Conservation (phyloP, 192 early-diverging fungal genomes). For the Chytriomyces confervae region DNA sequence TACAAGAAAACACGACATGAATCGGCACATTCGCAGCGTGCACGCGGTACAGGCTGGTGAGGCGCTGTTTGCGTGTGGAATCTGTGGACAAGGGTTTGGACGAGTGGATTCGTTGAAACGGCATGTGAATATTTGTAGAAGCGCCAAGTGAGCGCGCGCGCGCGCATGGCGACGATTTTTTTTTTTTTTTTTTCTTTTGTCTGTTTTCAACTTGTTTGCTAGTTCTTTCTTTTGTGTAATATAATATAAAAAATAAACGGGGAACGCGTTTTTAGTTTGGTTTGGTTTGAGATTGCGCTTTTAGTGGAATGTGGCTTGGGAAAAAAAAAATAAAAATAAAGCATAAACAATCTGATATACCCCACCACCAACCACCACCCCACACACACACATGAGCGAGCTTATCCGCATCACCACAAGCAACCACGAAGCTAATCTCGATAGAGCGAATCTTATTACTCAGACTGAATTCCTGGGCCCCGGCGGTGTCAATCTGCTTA, state of each 20-base stretch:
- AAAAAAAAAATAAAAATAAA: too few species aligned
- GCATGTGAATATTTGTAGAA: slow-evolving; percentile 3
- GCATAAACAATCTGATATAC: too few species aligned
- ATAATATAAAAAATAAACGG: not conserved
- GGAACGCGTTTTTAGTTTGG: not conserved
- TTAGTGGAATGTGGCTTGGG: too few species aligned
- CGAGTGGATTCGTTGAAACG: slow-evolving; percentile 19
- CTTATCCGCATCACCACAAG: too few species aligned
- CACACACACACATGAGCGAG: too few species aligned
- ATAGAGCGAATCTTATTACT: too few species aligned
- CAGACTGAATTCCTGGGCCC: too few species aligned
- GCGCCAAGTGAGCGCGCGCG: not conserved
- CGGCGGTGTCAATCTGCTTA: too few species aligned
- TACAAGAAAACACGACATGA: slow-evolving; percentile 16
- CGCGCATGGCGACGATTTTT: not conserved
- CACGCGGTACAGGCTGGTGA: slow-evolving; percentile 4
- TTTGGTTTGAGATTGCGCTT: not conserved
- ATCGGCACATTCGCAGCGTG: not conserved
- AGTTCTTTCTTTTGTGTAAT: not conserved
- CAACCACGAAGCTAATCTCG: too few species aligned
- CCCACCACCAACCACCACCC: too few species aligned
- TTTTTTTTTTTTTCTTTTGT: not conserved
- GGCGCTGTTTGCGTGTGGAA: not conserved
- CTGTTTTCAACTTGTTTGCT: not conserved
- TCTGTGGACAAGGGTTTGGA: slow-evolving; percentile 11